Evolutionary conservation across 2,329 filamentous ascomycete genomes (phyloP).

Genomic region (Epichloe sp.): DNA sequence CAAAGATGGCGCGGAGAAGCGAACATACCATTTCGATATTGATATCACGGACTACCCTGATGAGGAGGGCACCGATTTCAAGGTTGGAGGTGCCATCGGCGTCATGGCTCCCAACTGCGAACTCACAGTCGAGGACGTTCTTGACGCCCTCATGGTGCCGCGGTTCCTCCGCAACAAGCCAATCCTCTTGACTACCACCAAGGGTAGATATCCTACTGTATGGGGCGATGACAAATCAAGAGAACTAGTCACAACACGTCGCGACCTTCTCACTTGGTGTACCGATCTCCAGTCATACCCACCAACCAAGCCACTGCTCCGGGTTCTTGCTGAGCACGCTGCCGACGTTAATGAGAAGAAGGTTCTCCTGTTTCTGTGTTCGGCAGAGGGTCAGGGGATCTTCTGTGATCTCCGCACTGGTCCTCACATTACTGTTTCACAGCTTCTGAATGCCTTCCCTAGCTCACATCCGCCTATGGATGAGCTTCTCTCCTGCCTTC

Average conservation of each 20-base stretch:
- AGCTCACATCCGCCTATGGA: slow-evolving; percentile 82
- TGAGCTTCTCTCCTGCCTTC: slow-evolving; percentile 63
- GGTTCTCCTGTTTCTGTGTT: slow-evolving; percentile 73
- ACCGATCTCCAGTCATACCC: slow-evolving; percentile 86
- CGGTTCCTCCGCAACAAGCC: slow-evolving; percentile 74
- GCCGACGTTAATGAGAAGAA: slow-evolving; percentile 73
- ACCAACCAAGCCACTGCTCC: slow-evolving; percentile 76
- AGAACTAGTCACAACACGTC: slow-evolving; percentile 76
- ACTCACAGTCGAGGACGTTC: slow-evolving; percentile 64
- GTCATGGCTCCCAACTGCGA: slow-evolving; percentile 79
- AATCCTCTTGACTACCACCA: slow-evolving; percentile 62
- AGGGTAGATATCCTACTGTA: slow-evolving; percentile 89
- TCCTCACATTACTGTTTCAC: slow-evolving; percentile 70
- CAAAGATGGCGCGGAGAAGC: slow-evolving; percentile 78
- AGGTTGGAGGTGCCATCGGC: slow-evolving; percentile 90
- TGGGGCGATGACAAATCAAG: slow-evolving; percentile 86
- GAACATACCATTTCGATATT: slow-evolving; percentile 94
- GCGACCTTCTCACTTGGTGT: slow-evolving; percentile 92
- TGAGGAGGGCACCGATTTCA: slow-evolving; percentile 79
- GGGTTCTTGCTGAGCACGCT: slow-evolving; percentile 75
- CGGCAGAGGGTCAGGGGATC: slow-evolving; percentile 72
- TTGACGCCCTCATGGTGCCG: slow-evolving; percentile 71
- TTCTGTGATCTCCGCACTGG: slow-evolving; percentile 94
- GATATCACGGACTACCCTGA: slow-evolving; percentile 90
- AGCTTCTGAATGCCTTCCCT: slow-evolving; percentile 84